phyloP scores from a whole-genome alignment of 495 filamentous ascomycete species.

The Trichoderma orchidacearum region DNA sequence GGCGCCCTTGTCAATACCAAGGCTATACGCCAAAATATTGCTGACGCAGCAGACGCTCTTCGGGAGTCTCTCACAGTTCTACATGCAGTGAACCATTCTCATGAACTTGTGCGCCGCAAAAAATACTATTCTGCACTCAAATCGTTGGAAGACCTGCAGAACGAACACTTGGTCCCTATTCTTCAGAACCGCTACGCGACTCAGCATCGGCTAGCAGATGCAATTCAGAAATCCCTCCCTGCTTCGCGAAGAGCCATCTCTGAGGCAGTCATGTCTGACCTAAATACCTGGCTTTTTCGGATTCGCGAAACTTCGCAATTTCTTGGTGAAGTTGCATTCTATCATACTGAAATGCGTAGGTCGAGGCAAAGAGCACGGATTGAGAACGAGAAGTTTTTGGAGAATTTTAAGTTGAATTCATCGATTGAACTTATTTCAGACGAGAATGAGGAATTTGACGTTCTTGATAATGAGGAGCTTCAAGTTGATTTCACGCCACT shows the following conservation, averaged over 20 bases:
- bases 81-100: constrained; percentile 84
- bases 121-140: constrained; percentile 92
- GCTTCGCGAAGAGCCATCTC: constrained; percentile 86
- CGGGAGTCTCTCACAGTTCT: constrained; percentile 86
- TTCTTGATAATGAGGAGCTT: constrained; percentile 85
- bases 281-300: constrained; percentile 95
- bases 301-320: constrained; percentile 94
- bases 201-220: constrained; percentile 87
- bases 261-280: constrained; percentile 89
- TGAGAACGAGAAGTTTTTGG: constrained; percentile 54
- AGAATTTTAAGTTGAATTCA: constrained; percentile 83
- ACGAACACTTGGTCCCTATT: constrained; percentile 63
- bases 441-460: constrained; percentile 88
- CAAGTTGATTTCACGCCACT: constrained; percentile 90
- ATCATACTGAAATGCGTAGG: constrained; percentile 81
- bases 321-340: constrained; percentile 92
- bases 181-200: constrained; percentile 65
- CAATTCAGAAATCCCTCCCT: constrained; percentile 91
- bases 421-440: constrained; percentile 91
- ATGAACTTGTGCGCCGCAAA: constrained; percentile 79
- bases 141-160: constrained; percentile 88
- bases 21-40: constrained; percentile 87
- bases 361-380: constrained; percentile 68
- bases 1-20: constrained; percentile 82
- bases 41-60: constrained; percentile 79